These are phyloP conservation scores for Pythium biforme DNA, from an alignment of 352 stramenopile species.

Conservation along the genomic window DNA sequence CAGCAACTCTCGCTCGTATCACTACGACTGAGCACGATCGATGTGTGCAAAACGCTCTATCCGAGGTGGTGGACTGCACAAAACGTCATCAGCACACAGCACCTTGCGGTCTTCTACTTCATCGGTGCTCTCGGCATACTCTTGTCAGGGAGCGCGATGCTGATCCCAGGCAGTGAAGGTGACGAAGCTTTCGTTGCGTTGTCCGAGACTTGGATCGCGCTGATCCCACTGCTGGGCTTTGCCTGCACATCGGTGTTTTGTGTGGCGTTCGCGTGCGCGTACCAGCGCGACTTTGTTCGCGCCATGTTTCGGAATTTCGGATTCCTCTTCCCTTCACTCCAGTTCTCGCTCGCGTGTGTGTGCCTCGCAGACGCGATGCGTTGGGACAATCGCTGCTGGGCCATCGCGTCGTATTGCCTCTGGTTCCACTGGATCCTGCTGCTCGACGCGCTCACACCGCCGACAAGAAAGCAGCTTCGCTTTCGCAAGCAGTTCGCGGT, in stretches of 20 bases:
- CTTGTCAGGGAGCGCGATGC: conserved; percentile 9
- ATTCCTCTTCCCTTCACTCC: conserved; percentile 26
- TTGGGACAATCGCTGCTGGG: conserved; percentile 22
- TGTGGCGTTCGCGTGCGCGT: conserved; percentile 1
- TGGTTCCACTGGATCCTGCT: conserved; percentile 29
- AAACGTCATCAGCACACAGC: background rate
- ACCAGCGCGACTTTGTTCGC: conserved; percentile 17
- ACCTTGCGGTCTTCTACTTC: conserved; percentile 8
- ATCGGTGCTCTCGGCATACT: conserved; percentile 18
- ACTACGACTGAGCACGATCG: conserved; percentile 23
- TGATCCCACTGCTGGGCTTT: conserved; percentile 7
- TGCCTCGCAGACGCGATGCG: conserved; percentile 17
- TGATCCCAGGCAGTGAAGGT: background rate
- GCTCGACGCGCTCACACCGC: conserved; percentile 19
- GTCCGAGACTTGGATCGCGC: background rate
- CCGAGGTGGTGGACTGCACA: background rate
- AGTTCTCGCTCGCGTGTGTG: conserved; percentile 15
- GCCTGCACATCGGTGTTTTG: conserved; percentile 13
- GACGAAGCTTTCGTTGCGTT: background rate
- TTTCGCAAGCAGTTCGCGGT: conserved; percentile 15
- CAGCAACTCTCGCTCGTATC: conserved; percentile 26
- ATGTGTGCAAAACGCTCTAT: conserved; percentile 12
- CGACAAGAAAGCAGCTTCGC: background rate
- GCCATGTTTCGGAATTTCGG: conserved; percentile 19
- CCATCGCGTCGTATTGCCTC: conserved; percentile 13